A percentile compares a stretch with the other conserved stretches of the same genome.
phyloP scores from a whole-genome alignment of 805 yeast genomes.

The Ogataea parapolymorpha region DNA sequence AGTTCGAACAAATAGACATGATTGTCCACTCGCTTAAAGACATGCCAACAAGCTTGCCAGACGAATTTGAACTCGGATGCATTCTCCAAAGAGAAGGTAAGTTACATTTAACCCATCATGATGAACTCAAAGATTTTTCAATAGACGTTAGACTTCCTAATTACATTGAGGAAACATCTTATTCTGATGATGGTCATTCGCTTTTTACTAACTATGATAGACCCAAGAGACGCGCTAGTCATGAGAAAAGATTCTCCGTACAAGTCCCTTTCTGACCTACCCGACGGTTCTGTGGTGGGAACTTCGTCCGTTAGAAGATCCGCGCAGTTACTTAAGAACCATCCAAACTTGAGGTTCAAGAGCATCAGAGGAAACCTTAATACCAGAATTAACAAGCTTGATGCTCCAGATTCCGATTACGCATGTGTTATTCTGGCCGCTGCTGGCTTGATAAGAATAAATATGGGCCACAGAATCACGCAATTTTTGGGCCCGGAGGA shows the following conservation, averaged over 20 bases:
- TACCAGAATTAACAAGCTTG: conserved; percentile 80
- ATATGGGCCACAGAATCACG: conserved; percentile 73
- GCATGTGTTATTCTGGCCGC: conserved; percentile 83
- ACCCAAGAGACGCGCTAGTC: conserved; percentile 89
- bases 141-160: conserved; percentile 40
- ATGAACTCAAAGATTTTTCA: conserved; percentile 29
- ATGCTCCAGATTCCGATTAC: conserved; percentile 55
- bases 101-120: conserved; percentile 22
- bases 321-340: conserved; percentile 78
- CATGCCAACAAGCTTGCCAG: conserved; percentile 85
- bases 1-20: conserved; percentile 69
- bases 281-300: conserved; percentile 84
- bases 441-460: conserved; percentile 82
- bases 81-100: conserved; percentile 68
- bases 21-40: conserved; percentile 94
- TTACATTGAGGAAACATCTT: conserved; percentile 29
- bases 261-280: conserved; percentile 67
- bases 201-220: conserved; percentile 33
- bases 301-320: conserved; percentile 93
- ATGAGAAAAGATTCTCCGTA: conserved; percentile 67
- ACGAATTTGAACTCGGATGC: conserved; percentile 85
- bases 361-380: conserved; percentile 81
- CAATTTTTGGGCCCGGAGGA: conserved; percentile 65
- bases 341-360: conserved; percentile 75
- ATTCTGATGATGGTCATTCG: conserved; percentile 13